These are phyloP conservation scores for Pestalotiopsis fici DNA, from an alignment of 2,329 filamentous ascomycete species.

Conservation along the genomic window DNA sequence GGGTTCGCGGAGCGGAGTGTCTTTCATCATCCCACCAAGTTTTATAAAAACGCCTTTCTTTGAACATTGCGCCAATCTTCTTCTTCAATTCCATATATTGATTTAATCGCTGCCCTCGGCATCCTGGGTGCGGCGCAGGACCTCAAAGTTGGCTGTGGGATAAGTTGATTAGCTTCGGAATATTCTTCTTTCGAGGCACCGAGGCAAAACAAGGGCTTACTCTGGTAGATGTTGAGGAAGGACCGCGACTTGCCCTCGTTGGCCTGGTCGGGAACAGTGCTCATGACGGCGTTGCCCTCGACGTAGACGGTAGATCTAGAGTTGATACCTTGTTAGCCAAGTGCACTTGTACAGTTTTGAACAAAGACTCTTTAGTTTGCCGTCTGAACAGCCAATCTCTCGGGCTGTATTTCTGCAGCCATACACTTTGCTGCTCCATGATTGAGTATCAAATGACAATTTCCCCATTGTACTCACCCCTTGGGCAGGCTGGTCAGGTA, in stretches of 20 bases:
- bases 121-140: slow-evolving; percentile 4
- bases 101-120: slow-evolving; percentile 5
- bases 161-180: background rate
- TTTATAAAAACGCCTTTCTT: background rate
- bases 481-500: slow-evolving; percentile 75
- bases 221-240: slow-evolving; percentile 73
- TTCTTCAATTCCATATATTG: background rate
- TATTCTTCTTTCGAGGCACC: background rate
- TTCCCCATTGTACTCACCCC: slow-evolving; percentile 63
- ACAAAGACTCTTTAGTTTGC: background rate
- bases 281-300: slow-evolving; percentile 78
- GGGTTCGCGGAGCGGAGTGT: slow-evolving; percentile 2
- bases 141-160: slow-evolving; percentile 1
- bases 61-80: background rate
- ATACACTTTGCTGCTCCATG: background rate
- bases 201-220: slow-evolving; percentile 55
- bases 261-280: slow-evolving; percentile 65
- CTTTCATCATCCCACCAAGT: background rate
- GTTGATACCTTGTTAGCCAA: background rate
- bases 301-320: slow-evolving; percentile 75
- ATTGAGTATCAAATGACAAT: background rate
- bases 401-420: background rate
- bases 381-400: background rate
- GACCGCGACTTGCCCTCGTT: slow-evolving; percentile 68
- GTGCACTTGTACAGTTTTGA: slow-evolving; percentile 12